These are phyloP conservation scores for Fragaria vesca DNA, from an alignment of 306 rosid species.

Conservation along the genomic window DNA sequence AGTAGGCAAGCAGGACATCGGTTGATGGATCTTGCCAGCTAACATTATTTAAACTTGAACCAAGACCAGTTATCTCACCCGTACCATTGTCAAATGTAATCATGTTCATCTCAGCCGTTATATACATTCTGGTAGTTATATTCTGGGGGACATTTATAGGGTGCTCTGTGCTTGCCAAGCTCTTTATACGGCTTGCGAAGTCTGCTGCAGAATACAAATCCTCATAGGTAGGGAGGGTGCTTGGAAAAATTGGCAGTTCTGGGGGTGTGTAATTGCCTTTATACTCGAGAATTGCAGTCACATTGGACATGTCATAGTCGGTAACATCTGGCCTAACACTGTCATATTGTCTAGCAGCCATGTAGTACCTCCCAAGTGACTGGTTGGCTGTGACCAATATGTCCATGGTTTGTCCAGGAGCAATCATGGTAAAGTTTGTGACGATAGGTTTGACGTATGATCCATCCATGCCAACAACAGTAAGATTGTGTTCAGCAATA, in stretches of 20 bases:
- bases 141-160: conserved; percentile 31
- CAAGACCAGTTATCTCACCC: conserved; percentile 33
- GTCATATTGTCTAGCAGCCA: conserved; percentile 35
- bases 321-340: conserved; percentile 5
- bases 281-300: conserved; percentile 47
- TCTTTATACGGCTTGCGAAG: conserved; percentile 27
- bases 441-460: conserved; percentile 36
- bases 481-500: conserved; percentile 43
- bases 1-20: conserved; percentile 45
- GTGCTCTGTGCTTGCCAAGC: conserved; percentile 28
- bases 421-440: conserved; percentile 32
- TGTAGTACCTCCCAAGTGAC: conserved; percentile 35
- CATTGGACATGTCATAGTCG: conserved; percentile 31
- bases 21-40: conserved; percentile 34
- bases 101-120: conserved; percentile 31
- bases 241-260: conserved; percentile 5
- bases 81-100: conserved; percentile 24
- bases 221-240: conserved; percentile 28
- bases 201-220: conserved; percentile 26
- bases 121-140: conserved; percentile 26
- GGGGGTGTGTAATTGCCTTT: conserved; percentile 12
- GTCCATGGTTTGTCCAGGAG: conserved; percentile 51
- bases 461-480: conserved; percentile 42
- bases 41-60: conserved; percentile 47
- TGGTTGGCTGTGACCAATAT: conserved; percentile 40